Evolutionary conservation across 805 yeast species (phyloP).

Genomic region (Metschnikowia kofuensis): DNA sequence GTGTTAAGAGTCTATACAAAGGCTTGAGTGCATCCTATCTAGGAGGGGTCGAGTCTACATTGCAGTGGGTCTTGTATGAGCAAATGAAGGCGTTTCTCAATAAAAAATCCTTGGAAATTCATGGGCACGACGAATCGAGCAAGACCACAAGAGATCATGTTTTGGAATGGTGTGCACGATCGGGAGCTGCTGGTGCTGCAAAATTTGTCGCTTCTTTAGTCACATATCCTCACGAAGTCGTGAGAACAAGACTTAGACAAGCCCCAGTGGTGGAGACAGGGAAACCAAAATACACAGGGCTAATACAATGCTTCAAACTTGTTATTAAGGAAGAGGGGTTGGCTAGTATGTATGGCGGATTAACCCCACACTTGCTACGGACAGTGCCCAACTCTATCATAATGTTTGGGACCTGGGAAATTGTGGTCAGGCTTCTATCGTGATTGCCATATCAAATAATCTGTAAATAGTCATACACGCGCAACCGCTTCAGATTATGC

Average conservation of each 20-base stretch:
- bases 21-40: slow-evolving; percentile 94
- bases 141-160: slow-evolving; percentile 56
- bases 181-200: slow-evolving; percentile 97
- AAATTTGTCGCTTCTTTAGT: slow-evolving; percentile 88
- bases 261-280: slow-evolving; percentile 78
- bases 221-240: slow-evolving; percentile 97
- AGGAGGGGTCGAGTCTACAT: slow-evolving; percentile 88
- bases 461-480: slow-evolving; percentile 10
- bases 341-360: slow-evolving; percentile 92
- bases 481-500: not conserved
- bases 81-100: slow-evolving; percentile 78
- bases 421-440: slow-evolving; percentile 43
- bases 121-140: slow-evolving; percentile 26
- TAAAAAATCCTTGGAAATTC: slow-evolving; percentile 42
- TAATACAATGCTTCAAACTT: slow-evolving; percentile 80
- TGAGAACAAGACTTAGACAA: slow-evolving; percentile 92
- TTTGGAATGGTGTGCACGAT: slow-evolving; percentile 90
- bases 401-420: slow-evolving; percentile 99
- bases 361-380: slow-evolving; percentile 93
- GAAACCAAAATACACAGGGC: slow-evolving; percentile 81
- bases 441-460: not conserved
- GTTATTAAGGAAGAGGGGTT: slow-evolving; percentile 92
- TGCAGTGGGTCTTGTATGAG: slow-evolving; percentile 96
- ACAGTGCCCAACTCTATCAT: slow-evolving; percentile 97
- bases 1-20: slow-evolving; percentile 73